Evolutionary conservation across 306 rosid species (phyloP).

Genomic region (Sicyos baderoa): DNA sequence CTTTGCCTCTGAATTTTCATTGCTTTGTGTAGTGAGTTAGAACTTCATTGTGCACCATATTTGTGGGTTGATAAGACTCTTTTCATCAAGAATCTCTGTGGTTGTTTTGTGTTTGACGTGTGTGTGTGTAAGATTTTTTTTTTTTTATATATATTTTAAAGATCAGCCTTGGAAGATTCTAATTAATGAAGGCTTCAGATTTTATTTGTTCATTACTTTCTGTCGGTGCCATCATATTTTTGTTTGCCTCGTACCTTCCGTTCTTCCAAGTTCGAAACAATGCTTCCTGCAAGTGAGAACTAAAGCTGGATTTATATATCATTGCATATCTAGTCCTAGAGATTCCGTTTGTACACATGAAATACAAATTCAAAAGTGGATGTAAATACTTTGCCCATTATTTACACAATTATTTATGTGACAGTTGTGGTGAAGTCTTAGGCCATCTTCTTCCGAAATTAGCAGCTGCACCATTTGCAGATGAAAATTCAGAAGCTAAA

Average conservation of each 20-base stretch:
- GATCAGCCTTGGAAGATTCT: neutral
- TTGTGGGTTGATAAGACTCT: neutral
- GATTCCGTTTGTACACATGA: constrained; percentile 16
- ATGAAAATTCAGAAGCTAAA: constrained; percentile 33
- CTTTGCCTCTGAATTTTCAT: constrained; percentile 15
- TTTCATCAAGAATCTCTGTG: neutral
- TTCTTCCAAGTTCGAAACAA: neutral
- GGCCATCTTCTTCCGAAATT: constrained; percentile 42
- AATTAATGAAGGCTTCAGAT: neutral
- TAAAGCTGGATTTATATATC: neutral
- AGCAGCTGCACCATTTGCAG: constrained; percentile 29
- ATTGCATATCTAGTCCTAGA: constrained; percentile 12
- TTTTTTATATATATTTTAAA: neutral
- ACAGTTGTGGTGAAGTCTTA: constrained; percentile 41
- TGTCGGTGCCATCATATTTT: neutral
- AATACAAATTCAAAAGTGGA: neutral
- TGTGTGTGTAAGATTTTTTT: too few species aligned
- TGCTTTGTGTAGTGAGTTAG: neutral
- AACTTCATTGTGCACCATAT: constrained; percentile 6
- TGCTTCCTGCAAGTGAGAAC: neutral
- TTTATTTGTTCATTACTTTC: neutral
- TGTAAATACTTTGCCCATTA: neutral
- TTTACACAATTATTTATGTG: constrained; percentile 23
- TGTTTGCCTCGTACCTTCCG: neutral
- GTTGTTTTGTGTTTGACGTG: neutral